Base-by-base conservation (phyloP, 495 filamentous ascomycete genomes). In the Wilcoxina mikolae region DNA sequence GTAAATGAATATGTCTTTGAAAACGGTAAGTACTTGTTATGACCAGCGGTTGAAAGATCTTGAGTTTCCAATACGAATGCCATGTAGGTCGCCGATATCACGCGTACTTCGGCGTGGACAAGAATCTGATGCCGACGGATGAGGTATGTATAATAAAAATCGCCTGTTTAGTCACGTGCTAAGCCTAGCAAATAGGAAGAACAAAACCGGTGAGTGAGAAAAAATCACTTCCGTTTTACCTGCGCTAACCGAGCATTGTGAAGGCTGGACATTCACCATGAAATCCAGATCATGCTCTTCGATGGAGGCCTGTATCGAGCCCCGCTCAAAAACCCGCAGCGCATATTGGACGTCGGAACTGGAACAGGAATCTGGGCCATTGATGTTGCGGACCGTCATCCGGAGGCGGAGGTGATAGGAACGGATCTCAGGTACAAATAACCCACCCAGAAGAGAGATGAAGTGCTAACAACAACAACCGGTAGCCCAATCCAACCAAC, bases 241-340 rank as follows among this genome's bases (percentile, higher is more conserved):
- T 7, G 15, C 15, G 31, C 31, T 15, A 7, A 35, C 31, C 31
- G 7, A 35, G 15, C 31, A 15, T 35, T 7, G 7, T 35, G 31
- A 7, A 69, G 73, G 7, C 65, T 76, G 48, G 70, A 75, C 43
- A 63, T 76, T 4, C 69, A 71, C 15, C 72, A 76, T 48, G 73
- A 74, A 29, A 69, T 75, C 42, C 66, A 72, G 27, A 65, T 68
- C 20, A 60, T 73, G 18, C 60, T 76, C 12, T 59, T 80, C 2
- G 70, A 68, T 17, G 79, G 79, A 18, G 72, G 72, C 45, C 68
- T 80, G 3, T 73, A 70, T 56, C 67, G 79, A 3, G 74, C 82
- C 0, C 82, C 82, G 3, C 66, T 85, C 43, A 20, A 24, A 1
- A 2, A 46, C 7, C 43, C 43, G 15, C 43, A 46, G 2, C 11